These are phyloP conservation scores for Fomes fomentarius DNA, from an alignment of 1,284 basidiomycete genomes.

Conservation along the genomic window DNA sequence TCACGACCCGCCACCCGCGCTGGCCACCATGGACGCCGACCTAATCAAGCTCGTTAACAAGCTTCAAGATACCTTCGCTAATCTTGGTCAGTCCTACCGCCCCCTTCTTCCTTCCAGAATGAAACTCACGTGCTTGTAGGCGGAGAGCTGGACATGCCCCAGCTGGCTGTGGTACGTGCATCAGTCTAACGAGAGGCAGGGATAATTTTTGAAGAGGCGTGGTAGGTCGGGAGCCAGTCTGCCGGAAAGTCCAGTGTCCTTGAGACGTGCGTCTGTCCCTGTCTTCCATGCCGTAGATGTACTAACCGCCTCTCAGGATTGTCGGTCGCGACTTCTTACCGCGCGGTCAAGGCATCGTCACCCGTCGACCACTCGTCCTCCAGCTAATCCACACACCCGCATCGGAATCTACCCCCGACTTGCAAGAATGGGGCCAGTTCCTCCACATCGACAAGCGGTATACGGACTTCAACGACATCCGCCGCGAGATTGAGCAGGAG, in stretches of 20 bases:
- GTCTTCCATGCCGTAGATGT: background rate
- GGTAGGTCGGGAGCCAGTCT: slow-evolving; percentile 83
- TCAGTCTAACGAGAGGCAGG: too few relatives aligned
- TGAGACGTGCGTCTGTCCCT: slow-evolving; percentile 65
- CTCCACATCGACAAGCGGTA: slow-evolving; percentile 95
- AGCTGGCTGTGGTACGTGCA: slow-evolving; percentile 70
- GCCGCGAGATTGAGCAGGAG: slow-evolving; percentile 98
- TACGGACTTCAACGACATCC: slow-evolving; percentile 93
- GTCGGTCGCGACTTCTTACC: slow-evolving; percentile 97
- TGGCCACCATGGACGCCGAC: slow-evolving; percentile 82
- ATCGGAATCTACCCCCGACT: slow-evolving; percentile 46
- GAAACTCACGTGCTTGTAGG: slow-evolving; percentile 45
- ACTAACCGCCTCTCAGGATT: slow-evolving; percentile 55
- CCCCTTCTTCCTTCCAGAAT: background rate
- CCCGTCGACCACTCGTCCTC: slow-evolving; percentile 91
- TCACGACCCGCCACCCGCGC: slow-evolving; percentile 15
- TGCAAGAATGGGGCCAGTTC: slow-evolving; percentile 95
- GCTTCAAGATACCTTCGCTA: slow-evolving; percentile 89
- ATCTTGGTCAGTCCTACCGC: slow-evolving; percentile 60
- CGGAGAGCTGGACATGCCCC: slow-evolving; percentile 86
- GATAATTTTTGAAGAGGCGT: background rate
- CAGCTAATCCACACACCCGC: slow-evolving; percentile 91
- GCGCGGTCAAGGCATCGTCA: slow-evolving; percentile 93
- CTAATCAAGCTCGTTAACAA: slow-evolving; percentile 96
- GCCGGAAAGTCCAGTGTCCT: slow-evolving; percentile 87